Evolutionary conservation across 176 grass and related monocot genomes (phyloP).

Genomic region (Hordeum vulgare): DNA sequence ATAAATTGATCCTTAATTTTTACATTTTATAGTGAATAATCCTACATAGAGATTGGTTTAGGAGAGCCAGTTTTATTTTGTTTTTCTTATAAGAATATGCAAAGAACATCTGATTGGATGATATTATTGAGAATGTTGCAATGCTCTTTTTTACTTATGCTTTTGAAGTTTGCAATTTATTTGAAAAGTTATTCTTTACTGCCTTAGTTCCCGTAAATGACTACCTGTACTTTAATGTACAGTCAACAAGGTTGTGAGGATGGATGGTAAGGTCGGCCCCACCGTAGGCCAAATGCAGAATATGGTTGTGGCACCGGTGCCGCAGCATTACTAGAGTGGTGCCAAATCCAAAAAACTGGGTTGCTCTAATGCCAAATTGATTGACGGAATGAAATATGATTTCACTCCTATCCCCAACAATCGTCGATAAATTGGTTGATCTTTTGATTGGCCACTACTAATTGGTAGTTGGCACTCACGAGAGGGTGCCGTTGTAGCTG

Average conservation of each 20-base stretch:
- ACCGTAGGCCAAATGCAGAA: too few species aligned
- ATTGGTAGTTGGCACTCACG: constrained; percentile 31
- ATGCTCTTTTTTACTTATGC: background rate
- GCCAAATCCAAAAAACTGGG: too few species aligned
- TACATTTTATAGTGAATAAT: background rate
- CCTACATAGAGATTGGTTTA: background rate
- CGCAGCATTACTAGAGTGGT: too few species aligned
- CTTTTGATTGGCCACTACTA: background rate
- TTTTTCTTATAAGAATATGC: background rate
- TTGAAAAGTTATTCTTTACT: background rate
- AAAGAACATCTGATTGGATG: background rate
- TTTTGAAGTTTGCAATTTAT: background rate
- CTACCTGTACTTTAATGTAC: background rate
- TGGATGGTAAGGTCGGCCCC: background rate
- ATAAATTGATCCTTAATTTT: background rate
- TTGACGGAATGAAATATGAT: too few species aligned
- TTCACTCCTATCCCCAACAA: too few species aligned
- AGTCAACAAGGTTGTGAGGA: background rate
- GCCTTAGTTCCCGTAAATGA: background rate
- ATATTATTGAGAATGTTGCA: background rate
- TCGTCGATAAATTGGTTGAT: too few species aligned
- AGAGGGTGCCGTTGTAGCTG: constrained; percentile 59
- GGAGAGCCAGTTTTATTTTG: background rate
- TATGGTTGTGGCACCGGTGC: too few species aligned
- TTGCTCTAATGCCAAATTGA: too few species aligned